Evolutionary conservation across 1,284 basidiomycete species (phyloP), one percentile per base, ranked within the genome.

Genomic region (Mycosarcoma mackinlayi): DNA sequence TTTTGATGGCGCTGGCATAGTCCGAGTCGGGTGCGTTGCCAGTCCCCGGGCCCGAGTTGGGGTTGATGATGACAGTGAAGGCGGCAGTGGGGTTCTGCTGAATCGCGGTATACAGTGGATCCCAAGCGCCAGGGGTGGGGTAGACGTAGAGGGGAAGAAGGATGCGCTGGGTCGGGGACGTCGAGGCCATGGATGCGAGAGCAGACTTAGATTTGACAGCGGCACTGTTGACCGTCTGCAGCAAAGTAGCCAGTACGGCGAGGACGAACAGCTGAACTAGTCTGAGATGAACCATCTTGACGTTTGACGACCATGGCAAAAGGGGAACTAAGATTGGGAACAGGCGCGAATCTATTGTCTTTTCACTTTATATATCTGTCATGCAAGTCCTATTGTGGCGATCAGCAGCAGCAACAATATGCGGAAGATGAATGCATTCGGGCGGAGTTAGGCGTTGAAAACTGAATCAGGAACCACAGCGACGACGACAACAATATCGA

Each of bases 131-230:
- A 8, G 35, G 33, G 1, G 13, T 4, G 1, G 59, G 59, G 25
- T 62, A 62, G 59, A 55, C 38, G 52, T 62, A 62, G 14, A 62
- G 52, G 7, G 59, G 59, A 1, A 62, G 35, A 25, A 62, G 25
- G 41, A 62, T 55, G 40, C 59, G 28, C 28, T 18, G 34, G 27
- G 50, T 33, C 18, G 18, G 23, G 7, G 10, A 10, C 9, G 21
- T 40, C 7, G n/a, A 41, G 23, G n/a, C 23, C 16, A 19, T 46
- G 30, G 19, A 13, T 21, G 6, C 27, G 3, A 13, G 42, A 33
- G 30, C 9, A 31, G 30, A 8, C 14, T 31, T 31, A 31, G 42
- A 6, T 14, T 45, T 3, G 27, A 33, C 13, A 23, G 42, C 11
- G 4, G 28, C 35, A 6, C 35, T 35, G n/a, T 34, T 38, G 23